Conservation (phyloP, 202 grass and related monocot species). For the Zoysia matrella region DNA sequence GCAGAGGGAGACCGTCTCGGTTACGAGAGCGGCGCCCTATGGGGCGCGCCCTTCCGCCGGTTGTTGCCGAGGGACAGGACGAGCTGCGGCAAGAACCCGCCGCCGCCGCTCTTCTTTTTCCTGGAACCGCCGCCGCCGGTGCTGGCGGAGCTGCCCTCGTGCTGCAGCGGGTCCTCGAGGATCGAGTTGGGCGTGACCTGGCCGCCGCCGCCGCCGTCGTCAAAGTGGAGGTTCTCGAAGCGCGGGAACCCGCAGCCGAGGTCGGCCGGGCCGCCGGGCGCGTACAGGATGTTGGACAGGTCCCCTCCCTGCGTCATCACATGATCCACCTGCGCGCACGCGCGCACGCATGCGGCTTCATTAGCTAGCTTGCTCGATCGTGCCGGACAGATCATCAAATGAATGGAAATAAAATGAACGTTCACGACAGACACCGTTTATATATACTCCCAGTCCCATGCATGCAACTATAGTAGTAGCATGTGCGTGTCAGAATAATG, state of each 20-base stretch:
- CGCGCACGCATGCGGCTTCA: background rate
- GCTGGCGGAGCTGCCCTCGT: constrained; percentile 20
- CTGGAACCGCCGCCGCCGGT: constrained; percentile 3
- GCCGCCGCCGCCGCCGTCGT: background rate
- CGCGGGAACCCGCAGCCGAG: constrained; percentile 61
- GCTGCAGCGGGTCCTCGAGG: constrained; percentile 54
- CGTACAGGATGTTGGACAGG: constrained; percentile 49
- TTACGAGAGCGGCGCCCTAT: constrained; percentile 82
- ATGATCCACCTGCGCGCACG: constrained; percentile 75
- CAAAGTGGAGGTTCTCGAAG: constrained; percentile 88
- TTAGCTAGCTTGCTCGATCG: background rate
- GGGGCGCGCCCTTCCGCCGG: constrained; percentile 90
- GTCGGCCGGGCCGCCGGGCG: constrained; percentile 70
- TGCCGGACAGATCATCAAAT: too few species aligned
- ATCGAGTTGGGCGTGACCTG: constrained; percentile 71
- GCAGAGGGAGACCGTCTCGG: background rate
- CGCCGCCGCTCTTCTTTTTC: constrained; percentile 61
- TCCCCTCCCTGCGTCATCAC: too few species aligned
- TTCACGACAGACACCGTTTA: too few species aligned
- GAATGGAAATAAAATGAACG: too few species aligned
- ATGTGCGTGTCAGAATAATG: background rate
- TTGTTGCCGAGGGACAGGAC: constrained; percentile 77
- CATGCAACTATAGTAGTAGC: too few species aligned
- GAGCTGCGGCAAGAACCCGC: constrained; percentile 77
- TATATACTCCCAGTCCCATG: too few species aligned